These are phyloP conservation scores for Sphagnum magellanicum DNA, from an alignment of 228 moss, liverwort and hornwort genomes.

Conservation along the genomic window DNA sequence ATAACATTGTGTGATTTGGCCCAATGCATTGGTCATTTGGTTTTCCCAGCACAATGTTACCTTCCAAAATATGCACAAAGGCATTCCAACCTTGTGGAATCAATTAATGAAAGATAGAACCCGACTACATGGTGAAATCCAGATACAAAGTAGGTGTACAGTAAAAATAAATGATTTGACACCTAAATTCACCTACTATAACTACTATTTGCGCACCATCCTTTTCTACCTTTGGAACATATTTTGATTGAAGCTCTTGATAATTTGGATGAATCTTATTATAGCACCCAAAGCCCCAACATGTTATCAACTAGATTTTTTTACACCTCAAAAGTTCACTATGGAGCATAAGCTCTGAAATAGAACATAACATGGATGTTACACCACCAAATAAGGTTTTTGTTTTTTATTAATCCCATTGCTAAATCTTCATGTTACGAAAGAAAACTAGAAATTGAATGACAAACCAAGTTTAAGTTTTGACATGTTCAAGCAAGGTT, in stretches of 20 bases:
- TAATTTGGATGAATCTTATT: constrained; percentile 76
- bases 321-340: too few relatives aligned
- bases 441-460: too few relatives aligned
- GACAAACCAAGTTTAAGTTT: too few relatives aligned
- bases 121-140: constrained; percentile 72
- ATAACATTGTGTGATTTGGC: constrained; percentile 62
- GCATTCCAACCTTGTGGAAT: constrained; percentile 89
- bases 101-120: constrained; percentile 51
- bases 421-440: too few relatives aligned
- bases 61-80: constrained; percentile 57
- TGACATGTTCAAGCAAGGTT: constrained; percentile 2
- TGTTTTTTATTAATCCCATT: not conserved
- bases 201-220: constrained; percentile 73
- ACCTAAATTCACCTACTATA: constrained; percentile 84
- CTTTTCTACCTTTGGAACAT: constrained; percentile 47
- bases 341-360: too few relatives aligned
- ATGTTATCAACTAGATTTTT: too few relatives aligned
- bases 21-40: constrained; percentile 29
- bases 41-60: constrained; percentile 45
- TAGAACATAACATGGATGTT: too few relatives aligned
- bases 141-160: constrained; percentile 85
- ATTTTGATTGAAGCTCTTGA: constrained; percentile 65
- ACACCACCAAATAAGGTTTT: too few relatives aligned
- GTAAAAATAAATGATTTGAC: constrained; percentile 76
- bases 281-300: not conserved